Evolutionary conservation across 208 protist genomes (phyloP).

Genomic region (Trypanosoma boissoni): DNA sequence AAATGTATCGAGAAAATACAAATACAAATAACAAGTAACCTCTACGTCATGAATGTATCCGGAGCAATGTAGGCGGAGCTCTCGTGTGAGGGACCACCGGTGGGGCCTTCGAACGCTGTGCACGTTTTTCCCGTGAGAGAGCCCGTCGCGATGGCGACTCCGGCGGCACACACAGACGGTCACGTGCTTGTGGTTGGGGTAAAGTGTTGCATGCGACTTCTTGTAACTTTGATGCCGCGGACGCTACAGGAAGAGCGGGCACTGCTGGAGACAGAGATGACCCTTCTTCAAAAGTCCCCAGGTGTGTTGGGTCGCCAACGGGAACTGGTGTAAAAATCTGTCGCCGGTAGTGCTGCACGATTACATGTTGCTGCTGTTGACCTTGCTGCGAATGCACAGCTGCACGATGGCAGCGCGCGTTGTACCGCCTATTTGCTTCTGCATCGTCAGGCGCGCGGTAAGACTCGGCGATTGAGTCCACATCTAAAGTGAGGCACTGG

Average conservation of each 20-base stretch:
- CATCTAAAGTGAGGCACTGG: not conserved
- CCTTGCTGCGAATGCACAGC: not conserved
- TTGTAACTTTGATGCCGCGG: no score
- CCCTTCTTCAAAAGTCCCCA: no score
- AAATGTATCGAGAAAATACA: no score
- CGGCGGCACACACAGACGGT: constrained; percentile 6
- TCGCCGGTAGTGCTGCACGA: no score
- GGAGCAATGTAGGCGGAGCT: not conserved
- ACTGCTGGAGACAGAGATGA: no score
- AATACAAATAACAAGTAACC: no score
- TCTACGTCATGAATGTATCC: not conserved
- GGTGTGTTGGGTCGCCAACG: no score
- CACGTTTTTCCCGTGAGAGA: not conserved
- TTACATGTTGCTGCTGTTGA: not conserved
- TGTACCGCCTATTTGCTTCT: constrained; percentile 2
- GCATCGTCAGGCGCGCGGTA: constrained; percentile 3
- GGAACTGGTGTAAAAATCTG: no score
- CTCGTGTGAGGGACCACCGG: constrained; percentile 18
- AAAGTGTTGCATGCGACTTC: no score
- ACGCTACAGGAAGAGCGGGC: no score
- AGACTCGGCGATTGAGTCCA: not conserved
- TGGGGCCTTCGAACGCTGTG: not conserved
- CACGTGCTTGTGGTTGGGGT: no score
- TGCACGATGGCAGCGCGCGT: not conserved
- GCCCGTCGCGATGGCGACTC: constrained; percentile 17